Percentiles rank a stretch among this genome's conserved stretches.
Evolutionary conservation across 305 asterid genomes (phyloP).

Genomic region (Solanum aculeatissimum): DNA sequence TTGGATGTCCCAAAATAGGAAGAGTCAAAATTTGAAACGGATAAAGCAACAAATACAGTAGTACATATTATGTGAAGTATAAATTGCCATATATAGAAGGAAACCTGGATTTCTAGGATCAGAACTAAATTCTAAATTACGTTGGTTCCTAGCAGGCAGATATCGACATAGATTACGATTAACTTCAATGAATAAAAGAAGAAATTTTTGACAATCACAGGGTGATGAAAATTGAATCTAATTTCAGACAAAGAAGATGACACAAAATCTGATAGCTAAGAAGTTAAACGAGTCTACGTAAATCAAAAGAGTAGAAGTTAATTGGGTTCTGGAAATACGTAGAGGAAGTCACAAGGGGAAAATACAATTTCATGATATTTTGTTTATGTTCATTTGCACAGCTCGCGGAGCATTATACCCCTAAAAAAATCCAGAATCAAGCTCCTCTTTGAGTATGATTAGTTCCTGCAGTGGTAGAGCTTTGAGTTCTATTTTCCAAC

Average conservation of each 20-base stretch:
- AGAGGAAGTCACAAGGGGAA: neutral
- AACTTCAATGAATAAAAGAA: neutral
- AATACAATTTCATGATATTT: neutral
- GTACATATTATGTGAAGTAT: neutral
- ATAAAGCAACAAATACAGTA: neutral
- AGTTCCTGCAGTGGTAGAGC: neutral
- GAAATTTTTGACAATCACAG: neutral
- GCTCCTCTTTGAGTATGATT: neutral
- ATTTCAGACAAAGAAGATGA: neutral
- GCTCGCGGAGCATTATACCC: neutral
- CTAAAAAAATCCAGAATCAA: neutral
- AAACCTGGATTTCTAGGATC: neutral
- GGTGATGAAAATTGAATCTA: neutral
- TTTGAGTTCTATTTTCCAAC: neutral
- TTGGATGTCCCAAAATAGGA: neutral
- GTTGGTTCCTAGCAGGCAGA: neutral
- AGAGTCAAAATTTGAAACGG: neutral
- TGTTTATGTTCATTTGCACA: neutral
- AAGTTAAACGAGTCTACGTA: neutral
- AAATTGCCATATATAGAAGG: neutral
- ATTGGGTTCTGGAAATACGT: neutral
- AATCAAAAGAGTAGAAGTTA: neutral
- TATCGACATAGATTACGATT: neutral
- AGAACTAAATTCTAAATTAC: neutral
- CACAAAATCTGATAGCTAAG: neutral